phyloP scores from a whole-genome alignment of 768 basidiomycete genomes.

The Amylocystis lapponica region DNA sequence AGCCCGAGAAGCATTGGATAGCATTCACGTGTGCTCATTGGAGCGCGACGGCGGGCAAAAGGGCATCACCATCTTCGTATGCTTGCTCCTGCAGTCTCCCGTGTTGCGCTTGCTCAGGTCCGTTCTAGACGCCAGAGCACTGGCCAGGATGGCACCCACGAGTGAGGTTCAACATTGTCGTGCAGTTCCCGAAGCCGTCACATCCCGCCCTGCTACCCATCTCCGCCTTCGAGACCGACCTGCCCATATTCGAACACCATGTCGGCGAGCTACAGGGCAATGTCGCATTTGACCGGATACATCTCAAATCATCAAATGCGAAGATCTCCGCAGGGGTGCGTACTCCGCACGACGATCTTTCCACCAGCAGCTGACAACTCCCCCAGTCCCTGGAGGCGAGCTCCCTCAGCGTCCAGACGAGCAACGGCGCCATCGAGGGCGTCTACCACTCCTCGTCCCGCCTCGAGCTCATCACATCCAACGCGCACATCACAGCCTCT shows the following conservation, averaged over 20 bases:
- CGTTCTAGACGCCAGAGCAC: not conserved
- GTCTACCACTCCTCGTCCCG: conserved; percentile 25
- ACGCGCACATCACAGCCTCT: conserved; percentile 25
- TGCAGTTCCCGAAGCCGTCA: conserved; percentile 1
- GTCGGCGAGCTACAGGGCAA: not conserved
- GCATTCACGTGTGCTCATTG: conserved; percentile 12
- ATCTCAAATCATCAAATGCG: not conserved
- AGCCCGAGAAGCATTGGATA: not conserved
- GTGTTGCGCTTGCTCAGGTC: not conserved
- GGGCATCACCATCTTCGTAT: conserved; percentile 11
- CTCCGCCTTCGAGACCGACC: not conserved
- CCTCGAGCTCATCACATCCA: conserved; percentile 28
- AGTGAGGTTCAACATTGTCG: not conserved
- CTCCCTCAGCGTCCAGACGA: conserved; percentile 18
- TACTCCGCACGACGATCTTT: not conserved
- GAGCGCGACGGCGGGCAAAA: conserved; percentile 9
- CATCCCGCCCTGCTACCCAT: too few species aligned
- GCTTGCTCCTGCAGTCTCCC: not conserved
- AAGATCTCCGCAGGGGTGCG: conserved; percentile 2
- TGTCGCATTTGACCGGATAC: conserved; percentile 5
- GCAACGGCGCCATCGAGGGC: conserved; percentile 32
- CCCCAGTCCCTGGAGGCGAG: conserved; percentile 28
- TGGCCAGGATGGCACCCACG: not conserved
- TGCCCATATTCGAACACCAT: conserved; percentile 2
- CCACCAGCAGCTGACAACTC: not conserved